These are phyloP conservation scores for Gyrodon lividus DNA, from an alignment of 768 basidiomycete genomes.

Conservation along the genomic window DNA sequence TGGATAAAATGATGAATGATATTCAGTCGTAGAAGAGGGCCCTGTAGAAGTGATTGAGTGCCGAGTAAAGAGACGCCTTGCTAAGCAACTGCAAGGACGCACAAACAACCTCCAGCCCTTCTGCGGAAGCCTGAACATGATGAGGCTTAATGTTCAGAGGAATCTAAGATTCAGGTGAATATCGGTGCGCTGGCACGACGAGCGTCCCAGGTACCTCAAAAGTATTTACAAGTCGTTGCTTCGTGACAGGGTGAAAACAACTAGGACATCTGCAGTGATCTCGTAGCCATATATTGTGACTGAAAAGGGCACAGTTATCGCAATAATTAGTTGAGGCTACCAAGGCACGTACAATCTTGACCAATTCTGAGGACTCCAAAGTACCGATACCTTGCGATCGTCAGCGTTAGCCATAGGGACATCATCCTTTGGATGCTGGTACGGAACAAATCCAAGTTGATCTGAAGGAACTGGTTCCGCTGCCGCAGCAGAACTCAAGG, in stretches of 20 bases:
- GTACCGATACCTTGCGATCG: constrained; percentile 60
- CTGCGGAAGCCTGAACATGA: constrained; percentile 49
- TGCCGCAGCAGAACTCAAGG: not conserved
- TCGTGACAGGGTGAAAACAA: constrained; percentile 86
- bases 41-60: constrained; percentile 11
- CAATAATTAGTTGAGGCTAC: not conserved
- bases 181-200: not conserved
- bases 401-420: constrained; percentile 56
- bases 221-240: constrained; percentile 86
- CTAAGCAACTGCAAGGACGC: constrained; percentile 23
- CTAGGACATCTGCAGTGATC: constrained; percentile 89
- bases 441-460: constrained; percentile 27
- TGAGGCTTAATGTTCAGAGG: constrained; percentile 69
- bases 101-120: constrained; percentile 80
- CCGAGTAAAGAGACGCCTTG: not conserved
- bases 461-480: constrained; percentile 22
- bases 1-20: constrained; percentile 82
- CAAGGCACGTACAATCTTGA: constrained; percentile 67
- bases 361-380: constrained; percentile 71
- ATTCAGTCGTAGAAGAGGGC: constrained; percentile 33
- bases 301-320: constrained; percentile 30
- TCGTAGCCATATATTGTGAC: constrained; percentile 88
- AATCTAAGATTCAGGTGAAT: constrained; percentile 49
- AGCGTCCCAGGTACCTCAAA: constrained; percentile 56
- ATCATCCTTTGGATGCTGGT: constrained; percentile 24